Evolutionary conservation across 176 grass and related monocot species (phyloP).

Genomic region (Dendrocalamus sinicus): DNA sequence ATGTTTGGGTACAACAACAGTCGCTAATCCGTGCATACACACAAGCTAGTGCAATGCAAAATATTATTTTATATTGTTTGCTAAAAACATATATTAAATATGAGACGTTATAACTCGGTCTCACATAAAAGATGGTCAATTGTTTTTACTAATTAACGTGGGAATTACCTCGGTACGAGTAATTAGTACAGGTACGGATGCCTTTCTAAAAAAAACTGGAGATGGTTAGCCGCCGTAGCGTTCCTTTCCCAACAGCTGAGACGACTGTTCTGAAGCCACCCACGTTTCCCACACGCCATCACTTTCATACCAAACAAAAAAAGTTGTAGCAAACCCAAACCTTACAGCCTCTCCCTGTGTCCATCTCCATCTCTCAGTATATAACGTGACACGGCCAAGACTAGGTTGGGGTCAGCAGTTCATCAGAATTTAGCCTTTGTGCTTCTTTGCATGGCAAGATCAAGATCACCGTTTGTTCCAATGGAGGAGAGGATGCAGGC

Average conservation of each 20-base stretch:
- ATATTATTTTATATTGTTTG: no score
- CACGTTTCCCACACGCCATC: conserved; percentile 51
- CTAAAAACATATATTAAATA: no score
- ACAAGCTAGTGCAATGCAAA: no score
- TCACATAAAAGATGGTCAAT: no score
- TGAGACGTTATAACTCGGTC: no score
- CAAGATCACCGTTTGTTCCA: conserved; percentile 21
- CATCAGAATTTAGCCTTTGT: not conserved
- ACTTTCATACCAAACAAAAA: not conserved
- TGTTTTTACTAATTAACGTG: no score
- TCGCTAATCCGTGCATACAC: no score
- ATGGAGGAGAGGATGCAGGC: conserved; percentile 37
- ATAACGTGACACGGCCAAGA: not conserved
- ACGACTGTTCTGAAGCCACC: conserved; percentile 46
- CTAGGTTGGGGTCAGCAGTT: not conserved
- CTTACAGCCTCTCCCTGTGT: not conserved
- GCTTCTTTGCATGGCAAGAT: conserved; percentile 16
- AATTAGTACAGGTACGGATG: no score
- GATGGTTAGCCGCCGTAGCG: conserved; percentile 7
- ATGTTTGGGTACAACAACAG: no score
- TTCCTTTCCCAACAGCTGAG: conserved; percentile 40
- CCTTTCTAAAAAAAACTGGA: not conserved
- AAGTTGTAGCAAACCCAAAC: conserved; percentile 11
- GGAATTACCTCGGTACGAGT: no score
- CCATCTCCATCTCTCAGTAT: not conserved